A percentile compares a stretch with the other conserved stretches of the same genome.
Conservation (phyloP, 108 stramenopile species). For the Fragilariopsis cylindrus region DNA sequence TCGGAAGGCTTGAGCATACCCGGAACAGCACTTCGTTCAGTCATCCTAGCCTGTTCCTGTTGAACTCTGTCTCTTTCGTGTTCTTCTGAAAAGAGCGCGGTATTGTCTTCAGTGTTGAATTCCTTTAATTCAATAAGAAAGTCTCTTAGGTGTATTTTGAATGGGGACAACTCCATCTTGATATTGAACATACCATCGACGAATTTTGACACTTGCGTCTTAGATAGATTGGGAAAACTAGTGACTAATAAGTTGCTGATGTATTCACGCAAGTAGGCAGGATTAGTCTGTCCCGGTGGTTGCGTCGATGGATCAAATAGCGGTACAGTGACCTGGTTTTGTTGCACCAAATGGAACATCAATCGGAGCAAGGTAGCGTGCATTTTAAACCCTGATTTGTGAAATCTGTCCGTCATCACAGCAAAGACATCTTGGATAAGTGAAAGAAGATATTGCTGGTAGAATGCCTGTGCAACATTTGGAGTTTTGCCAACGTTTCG, state of each 20-base stretch:
- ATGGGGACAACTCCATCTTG: conserved; percentile 93
- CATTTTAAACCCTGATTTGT: conserved; percentile 98
- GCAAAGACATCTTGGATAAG: conserved; percentile 98
- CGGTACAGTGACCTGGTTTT: conserved; percentile 93
- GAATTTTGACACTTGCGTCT: conserved; percentile 88
- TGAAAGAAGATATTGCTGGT: conserved; percentile 91
- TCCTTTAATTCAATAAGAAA: conserved; percentile 98
- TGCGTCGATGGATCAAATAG: conserved; percentile 84
- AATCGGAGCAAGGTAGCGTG: conserved; percentile 95
- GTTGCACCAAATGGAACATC: conserved; percentile 95
- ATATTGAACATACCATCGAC: conserved; percentile 97
- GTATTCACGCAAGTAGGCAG: conserved; percentile 89
- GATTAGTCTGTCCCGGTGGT: conserved; percentile 84
- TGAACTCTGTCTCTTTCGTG: conserved; percentile 64
- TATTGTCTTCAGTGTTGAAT: conserved; percentile 96
- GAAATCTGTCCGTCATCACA: conserved; percentile 98
- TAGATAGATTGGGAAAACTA: conserved; percentile 95
- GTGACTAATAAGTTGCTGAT: conserved; percentile 86
- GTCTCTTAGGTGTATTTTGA: conserved; percentile 98
- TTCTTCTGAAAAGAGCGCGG: conserved; percentile 93
- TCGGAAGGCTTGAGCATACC: conserved; percentile 97
- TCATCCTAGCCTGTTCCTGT: conserved; percentile 66
- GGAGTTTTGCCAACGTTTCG: conserved; percentile 90
- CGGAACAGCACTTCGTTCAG: conserved; percentile 91
- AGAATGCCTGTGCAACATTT: conserved; percentile 94